Conservation (phyloP, 495 filamentous ascomycete species). For the Coniosporium apollinis region DNA sequence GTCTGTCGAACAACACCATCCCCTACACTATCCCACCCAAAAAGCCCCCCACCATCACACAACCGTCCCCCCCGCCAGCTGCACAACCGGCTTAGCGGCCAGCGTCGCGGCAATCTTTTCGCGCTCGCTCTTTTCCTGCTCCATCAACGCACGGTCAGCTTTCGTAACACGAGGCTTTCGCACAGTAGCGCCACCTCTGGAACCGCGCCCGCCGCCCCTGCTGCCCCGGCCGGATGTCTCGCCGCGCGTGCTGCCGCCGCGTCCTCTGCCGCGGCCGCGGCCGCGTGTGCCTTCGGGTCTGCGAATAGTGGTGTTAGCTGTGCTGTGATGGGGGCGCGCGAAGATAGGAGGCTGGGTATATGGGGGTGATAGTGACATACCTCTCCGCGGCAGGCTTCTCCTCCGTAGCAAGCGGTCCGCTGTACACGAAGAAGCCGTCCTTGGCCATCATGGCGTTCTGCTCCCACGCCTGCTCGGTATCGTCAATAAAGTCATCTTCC, state of each 20-base stretch:
- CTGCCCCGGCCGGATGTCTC: slow-evolving; percentile 26
- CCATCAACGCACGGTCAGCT: slow-evolving; percentile 44
- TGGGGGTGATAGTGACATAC: not conserved
- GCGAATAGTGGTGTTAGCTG: slow-evolving; percentile 17
- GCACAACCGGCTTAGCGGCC: too few relatives aligned
- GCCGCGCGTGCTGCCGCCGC: slow-evolving; percentile 30
- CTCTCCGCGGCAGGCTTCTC: slow-evolving; percentile 14
- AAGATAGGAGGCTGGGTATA: too few relatives aligned
- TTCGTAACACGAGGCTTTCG: slow-evolving; percentile 72
- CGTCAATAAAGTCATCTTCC: slow-evolving; percentile 93
- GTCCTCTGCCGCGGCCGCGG: slow-evolving; percentile 44
- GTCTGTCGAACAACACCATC: too few relatives aligned
- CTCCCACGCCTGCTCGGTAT: slow-evolving; percentile 90
- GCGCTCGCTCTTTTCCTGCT: slow-evolving; percentile 54
- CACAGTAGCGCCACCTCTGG: slow-evolving; percentile 53
- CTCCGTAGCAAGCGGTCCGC: slow-evolving; percentile 43
- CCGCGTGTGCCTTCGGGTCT: slow-evolving; percentile 48
- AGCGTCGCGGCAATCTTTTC: slow-evolving; percentile 36
- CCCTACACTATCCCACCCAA: too few relatives aligned
- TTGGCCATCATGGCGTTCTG: slow-evolving; percentile 85
- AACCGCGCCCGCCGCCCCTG: slow-evolving; percentile 52
- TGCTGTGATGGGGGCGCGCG: too few relatives aligned
- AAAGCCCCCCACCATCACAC: too few relatives aligned
- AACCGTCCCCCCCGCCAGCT: too few relatives aligned
- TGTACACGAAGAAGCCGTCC: slow-evolving; percentile 39